Conservation (phyloP, 768 basidiomycete species). For the Xerocomus potaroensis region DNA sequence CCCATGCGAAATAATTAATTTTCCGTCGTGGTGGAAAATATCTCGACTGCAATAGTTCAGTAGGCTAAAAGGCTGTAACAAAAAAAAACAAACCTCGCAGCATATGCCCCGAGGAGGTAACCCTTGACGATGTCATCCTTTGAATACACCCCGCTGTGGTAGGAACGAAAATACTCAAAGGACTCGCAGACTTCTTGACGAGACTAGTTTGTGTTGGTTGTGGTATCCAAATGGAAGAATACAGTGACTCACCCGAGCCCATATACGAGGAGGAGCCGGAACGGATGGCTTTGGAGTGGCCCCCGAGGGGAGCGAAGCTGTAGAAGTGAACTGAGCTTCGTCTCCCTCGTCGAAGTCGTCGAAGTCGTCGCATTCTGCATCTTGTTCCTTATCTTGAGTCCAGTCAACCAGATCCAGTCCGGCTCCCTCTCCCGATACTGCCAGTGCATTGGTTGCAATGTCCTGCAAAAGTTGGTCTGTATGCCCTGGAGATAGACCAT, state of each 20-base stretch:
- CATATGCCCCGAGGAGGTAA: constrained; percentile 70
- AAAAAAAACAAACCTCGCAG: constrained; percentile 48
- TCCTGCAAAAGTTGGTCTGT: constrained; percentile 19
- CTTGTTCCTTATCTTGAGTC: constrained; percentile 21
- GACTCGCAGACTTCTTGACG: constrained; percentile 84
- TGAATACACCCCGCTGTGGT: constrained; percentile 78
- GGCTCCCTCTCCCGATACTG: constrained; percentile 3
- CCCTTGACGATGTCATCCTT: constrained; percentile 58
- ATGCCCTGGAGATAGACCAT: constrained; percentile 10
- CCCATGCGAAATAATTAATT: constrained; percentile 82
- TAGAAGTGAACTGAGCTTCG: constrained; percentile 14
- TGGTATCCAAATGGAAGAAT: neutral
- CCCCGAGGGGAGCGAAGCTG: neutral
- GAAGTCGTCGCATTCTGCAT: constrained; percentile 11
- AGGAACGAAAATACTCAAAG: constrained; percentile 61
- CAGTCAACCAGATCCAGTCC: constrained; percentile 16
- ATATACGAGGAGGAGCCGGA: constrained; percentile 35
- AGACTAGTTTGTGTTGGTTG: constrained; percentile 42
- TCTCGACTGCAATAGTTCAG: constrained; percentile 52
- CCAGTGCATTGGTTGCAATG: constrained; percentile 13
- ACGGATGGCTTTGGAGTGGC: constrained; percentile 22
- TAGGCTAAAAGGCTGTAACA: constrained; percentile 2
- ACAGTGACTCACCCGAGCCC: constrained; percentile 38
- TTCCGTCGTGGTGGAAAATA: constrained; percentile 57
- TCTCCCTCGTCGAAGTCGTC: constrained; percentile 6